Base-by-base conservation (phyloP, 2,329 filamentous ascomycete genomes). In the Venturia oleaginea region DNA sequence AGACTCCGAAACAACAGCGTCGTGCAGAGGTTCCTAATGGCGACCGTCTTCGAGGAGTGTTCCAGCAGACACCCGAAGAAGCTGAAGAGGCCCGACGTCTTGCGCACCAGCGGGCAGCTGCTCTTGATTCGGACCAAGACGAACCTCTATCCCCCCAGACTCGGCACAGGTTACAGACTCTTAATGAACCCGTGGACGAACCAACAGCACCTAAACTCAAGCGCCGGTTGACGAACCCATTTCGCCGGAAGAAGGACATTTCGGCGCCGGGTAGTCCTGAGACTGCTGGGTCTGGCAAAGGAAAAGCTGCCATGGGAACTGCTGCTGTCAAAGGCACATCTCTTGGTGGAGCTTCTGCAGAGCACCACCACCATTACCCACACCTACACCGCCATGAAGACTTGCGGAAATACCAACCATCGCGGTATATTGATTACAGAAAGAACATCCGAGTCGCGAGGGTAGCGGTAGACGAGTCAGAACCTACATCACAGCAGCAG, bases 381-480 rank as follows among this genome's bases (percentile, higher is more conserved):
- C 63, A 70, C 59, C 40, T 72, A 5, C 70, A 73, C 43, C 68
- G 70, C 42, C 68, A 43, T 32, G 37, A 62, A 30, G 30, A 55
- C 10, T 17, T 34, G 30, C 37, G 64, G 13, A 61, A 24, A 57
- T 65, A 54, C 30, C 59, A 61, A 43, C 13, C 32, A 34, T 7
- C 30, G 13, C 24, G 34, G 19, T 62, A 55, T 30, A 2, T 19
- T 6, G 59, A 65, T 42, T 65, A 65, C 46, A 62, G 27, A 27
- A 48, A 65, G 24, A 37, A 62, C 19, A 40, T 51, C 11, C 54
- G 72, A 17, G 68, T 73, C 22, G 78, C 75, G 19, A 71, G 71
- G 22, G 72, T 82, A 17, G 69, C 70, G 5, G 71, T 72, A 0
- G 75, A 77, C 11, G 80, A 82, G 57, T 65, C 79, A 22, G 77